Base-by-base conservation (phyloP, 805 yeast genomes). In the Saccharomyces paradoxus region DNA sequence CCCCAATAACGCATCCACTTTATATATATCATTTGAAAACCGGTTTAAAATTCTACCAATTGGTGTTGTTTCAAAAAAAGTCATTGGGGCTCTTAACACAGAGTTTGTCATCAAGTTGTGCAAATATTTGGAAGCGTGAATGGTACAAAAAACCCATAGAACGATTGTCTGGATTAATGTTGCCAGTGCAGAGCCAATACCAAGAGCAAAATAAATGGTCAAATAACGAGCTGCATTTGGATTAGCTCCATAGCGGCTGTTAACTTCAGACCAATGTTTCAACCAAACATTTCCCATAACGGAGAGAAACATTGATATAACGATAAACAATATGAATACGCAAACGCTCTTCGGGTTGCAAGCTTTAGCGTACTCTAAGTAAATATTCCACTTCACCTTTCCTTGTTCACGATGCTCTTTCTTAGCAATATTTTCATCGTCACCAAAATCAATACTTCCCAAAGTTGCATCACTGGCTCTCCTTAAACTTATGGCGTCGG, bases 221-320 rank as follows among this genome's bases (percentile, higher is more conserved):
- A 94, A 75, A 63, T 90, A 94, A 63, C 71, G 81, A 53, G 74
- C 74, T n/a, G 87, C 81, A 56, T 82, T 68, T 2, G 96, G 96
- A 67, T 92, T 92, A 54, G 72, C 72, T 27, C 90, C 92, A 41
- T 72, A 67, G 48, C 69, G 72, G 3, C 91, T 78, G 66, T 92
- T 94, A 24, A 86, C 81, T 68, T 94, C 99, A 12, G 98, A 88
- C 99, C 99, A 94, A 70, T 89, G 89, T 70, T 94, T 94, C 64
- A 94, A 80, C 99, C 99, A 94, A 53, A 92, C 81, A 67, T 85
- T 90, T 41, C 90, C 83, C 48, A 74, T 73, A 51, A 89, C 92
- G 55, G 83, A 78, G 50, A 83, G 64, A 10, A 77, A 66, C 79
- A 81, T 86, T 0, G 88, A 77, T 4, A 78, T 49, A n/a, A 86